Base-by-base conservation (phyloP, 2,329 filamentous ascomycete genomes). In the Pseudogymnoascus sp. region DNA sequence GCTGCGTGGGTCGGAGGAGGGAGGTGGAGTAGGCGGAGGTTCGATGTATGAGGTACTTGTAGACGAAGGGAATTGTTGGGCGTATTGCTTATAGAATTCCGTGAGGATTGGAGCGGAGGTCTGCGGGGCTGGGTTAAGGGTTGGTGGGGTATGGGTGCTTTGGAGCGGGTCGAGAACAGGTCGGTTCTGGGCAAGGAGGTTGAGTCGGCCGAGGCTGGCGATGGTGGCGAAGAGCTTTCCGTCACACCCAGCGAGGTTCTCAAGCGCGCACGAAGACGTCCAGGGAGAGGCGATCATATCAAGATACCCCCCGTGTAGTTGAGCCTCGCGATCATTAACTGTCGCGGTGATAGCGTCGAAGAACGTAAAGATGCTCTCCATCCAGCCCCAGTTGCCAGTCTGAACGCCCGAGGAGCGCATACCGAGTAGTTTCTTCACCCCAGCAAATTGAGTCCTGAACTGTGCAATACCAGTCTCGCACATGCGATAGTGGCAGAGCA, bases 331-430 rank as follows among this genome's bases (percentile, higher is more conserved):
- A 75, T 96, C 90, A 70, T 97, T 97, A 72, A 96, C 91, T 62
- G 89, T 93, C 40, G 91, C 91, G 0, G 91, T 92, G 77, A 97
- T 91, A 63, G 93, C 91, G 74, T 97, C 93, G 73, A 96, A 96
- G 82, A 93, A 96, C 35, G 91, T 95, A 72, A 97, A 97, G 69
- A 96, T 86, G 44, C 91, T 87, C 71, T 96, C 90, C 79, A 96
- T 93, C 93, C 93, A 97, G 11, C 87, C 85, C 64, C 91, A 89
- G 65, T 92, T 89, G 61, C 86, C 78, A 11, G 80, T 80, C 53
- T 84, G 75, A 71, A 86, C 71, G 73, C 82, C 76, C 1, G 57
- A 35, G 73, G 84, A 79, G 65, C 92, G 84, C 77, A 96, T 84
- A 3, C 87, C 84, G 10, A 97, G 82, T 33, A 97, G 86, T 78